Base-by-base conservation (phyloP, 768 basidiomycete genomes). In the Trametes villosa region DNA sequence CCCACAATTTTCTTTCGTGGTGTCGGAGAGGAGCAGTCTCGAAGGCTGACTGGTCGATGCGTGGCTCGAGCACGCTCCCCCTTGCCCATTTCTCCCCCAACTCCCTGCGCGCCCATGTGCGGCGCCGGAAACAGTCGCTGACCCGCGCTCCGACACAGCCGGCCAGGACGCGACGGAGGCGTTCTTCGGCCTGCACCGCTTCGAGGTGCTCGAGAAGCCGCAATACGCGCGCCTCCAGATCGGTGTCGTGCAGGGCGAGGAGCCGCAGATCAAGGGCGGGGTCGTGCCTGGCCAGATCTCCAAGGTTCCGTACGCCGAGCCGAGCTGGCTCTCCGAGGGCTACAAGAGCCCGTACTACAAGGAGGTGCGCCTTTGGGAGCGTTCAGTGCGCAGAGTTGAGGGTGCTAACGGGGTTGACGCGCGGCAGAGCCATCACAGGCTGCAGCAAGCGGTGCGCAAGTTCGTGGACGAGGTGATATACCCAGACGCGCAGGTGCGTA, bases 161-260 rank as follows among this genome's bases (percentile, higher is more conserved):
- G 93, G 92, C n/a, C 80, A 89, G 70, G 94, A 96, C 68, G 88
- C 88, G 1, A 96, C 93, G 0, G 88, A 92, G 34, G 81, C 83
- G 6, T 96, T 97, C 78, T 96, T 86, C 68, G 85, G 89, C 44
- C 85, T 97, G 50, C 95, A 97, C 70, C 83, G 92, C 18, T 82
- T 86, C 52, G 94, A 95, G 68, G 85, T 96, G 15, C 82, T 97
- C 50, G 78, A 82, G 60, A 86, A 81, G 64, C 87, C 90, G 0
- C 88, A 90, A 59, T 92, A 87, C 66, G 75, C 80, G 41, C 85
- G 90, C 2, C 80, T 94, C 13, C 81, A 85, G 60, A 84, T 94
- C 55, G 93, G 92, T 22, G 74, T 74, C 18, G 77, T 94, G 54
- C 77, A 79, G 42, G 91, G 85, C 40, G 80, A 90, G 76, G 71